Base-by-base conservation (phyloP, 345 rosid species). In the Eucalyptus decipiens region DNA sequence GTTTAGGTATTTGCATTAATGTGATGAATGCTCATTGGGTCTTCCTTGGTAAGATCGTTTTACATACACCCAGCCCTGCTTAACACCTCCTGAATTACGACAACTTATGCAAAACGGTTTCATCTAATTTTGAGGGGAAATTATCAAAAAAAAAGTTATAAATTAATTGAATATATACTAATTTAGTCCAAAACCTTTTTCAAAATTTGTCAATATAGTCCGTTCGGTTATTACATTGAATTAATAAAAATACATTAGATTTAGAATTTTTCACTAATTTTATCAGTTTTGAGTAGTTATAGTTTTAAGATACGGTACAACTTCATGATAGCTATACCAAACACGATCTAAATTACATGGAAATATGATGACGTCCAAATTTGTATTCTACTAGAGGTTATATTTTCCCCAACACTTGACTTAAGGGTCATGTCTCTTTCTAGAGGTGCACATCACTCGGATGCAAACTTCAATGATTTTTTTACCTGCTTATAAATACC, bases 101-200 rank as follows among this genome's bases (percentile, higher is more conserved):
- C 23, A 17, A 21, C 42, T 69, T 34, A 17, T 9, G 42, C 37
- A 69, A 69, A 18, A 32, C 7, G 21, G 40, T 32, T 32, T 65
- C 23, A 18, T 32, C 80, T 32, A 13, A 67, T 67, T 67, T 69
- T 32, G 24, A 69, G 23, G 6, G 0, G 13, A 56, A 56, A 56
- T 56, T 23, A 56, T 24, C 6, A 24, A 5, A 24, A 56, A 56
- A 10, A 0, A n/a, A n/a, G n/a, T 26, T 6, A 24, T 24, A 24
- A 56, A 56, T 56, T 56, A 9, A 56, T 56, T 56, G 0, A 2
- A 56, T 23, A 24, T 56, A 56, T 56, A 26, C 6, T 24, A 56
- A 24, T 56, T 23, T 1, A 0, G 3, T 24, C 13, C 6, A 2
- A 56, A 56, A 10, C 3, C 2, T 5, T 24, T 24, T 23, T 9